These are phyloP conservation scores for Colletotrichum falcatum DNA, from an alignment of 2,329 filamentous ascomycete species.

Conservation along the genomic window DNA sequence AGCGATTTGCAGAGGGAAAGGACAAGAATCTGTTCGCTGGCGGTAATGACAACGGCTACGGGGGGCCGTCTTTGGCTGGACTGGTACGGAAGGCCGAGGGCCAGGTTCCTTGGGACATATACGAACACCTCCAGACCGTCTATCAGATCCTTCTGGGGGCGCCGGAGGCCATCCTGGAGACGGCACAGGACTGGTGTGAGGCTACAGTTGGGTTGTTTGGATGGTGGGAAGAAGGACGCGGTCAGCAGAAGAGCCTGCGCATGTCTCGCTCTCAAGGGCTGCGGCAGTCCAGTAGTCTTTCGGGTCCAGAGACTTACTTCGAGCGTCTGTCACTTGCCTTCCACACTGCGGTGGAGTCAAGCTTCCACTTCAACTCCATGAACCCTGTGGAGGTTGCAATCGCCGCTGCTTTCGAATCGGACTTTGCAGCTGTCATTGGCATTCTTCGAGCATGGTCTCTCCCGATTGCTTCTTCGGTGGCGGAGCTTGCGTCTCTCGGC, in stretches of 20 bases:
- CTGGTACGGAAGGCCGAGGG: conserved; percentile 83
- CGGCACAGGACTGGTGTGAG: conserved; percentile 92
- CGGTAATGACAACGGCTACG: conserved; percentile 51
- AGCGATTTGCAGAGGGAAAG: conserved; percentile 82
- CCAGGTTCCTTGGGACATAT: conserved; percentile 89
- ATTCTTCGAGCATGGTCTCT: conserved; percentile 85
- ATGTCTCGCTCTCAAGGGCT: conserved; percentile 56
- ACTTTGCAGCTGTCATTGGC: conserved; percentile 79
- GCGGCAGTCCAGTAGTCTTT: conserved; percentile 53
- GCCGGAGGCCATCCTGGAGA: conserved; percentile 78
- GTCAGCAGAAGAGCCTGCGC: conserved; percentile 55
- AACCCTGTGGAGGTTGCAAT: conserved; percentile 84
- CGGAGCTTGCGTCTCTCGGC: conserved; percentile 85
- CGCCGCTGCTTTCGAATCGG: conserved; percentile 85
- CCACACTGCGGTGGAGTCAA: conserved; percentile 73
- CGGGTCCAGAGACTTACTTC: conserved; percentile 76
- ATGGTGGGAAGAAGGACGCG: conserved; percentile 91
- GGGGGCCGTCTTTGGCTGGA: conserved; percentile 69
- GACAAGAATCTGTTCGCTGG: conserved; percentile 57
- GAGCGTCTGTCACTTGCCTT: conserved; percentile 80
- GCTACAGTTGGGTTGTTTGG: conserved; percentile 84
- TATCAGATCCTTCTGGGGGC: conserved; percentile 86
- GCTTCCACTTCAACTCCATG: conserved; percentile 82
- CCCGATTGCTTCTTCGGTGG: conserved; percentile 80
- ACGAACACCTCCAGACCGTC: conserved; percentile 83